Conservation (phyloP, 371 early-diverging fungal genomes). For the Mortierella sp. region DNA sequence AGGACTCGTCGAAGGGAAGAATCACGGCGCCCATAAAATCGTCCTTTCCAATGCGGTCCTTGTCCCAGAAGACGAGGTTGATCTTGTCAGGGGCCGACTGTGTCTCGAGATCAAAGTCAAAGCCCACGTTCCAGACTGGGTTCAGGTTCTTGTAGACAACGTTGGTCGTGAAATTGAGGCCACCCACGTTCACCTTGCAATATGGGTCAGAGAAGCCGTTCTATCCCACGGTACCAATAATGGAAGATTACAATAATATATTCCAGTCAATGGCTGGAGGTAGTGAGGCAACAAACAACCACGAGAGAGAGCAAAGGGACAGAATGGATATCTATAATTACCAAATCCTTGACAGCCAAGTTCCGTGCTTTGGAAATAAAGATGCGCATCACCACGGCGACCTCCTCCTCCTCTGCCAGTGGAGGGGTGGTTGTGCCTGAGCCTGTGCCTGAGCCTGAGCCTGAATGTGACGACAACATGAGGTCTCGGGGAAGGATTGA, state of each 20-base stretch:
- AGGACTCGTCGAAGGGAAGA: conserved; percentile 19
- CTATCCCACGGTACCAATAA: too few relatives aligned
- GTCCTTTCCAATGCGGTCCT: conserved; percentile 61
- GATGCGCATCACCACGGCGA: conserved; percentile 19
- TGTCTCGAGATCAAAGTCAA: conserved; percentile 67
- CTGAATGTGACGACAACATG: too few relatives aligned
- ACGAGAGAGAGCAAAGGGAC: background rate
- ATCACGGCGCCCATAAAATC: conserved; percentile 21
- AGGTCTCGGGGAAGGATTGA: too few relatives aligned
- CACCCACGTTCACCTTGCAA: conserved; percentile 64
- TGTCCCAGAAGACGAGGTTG: conserved; percentile 66
- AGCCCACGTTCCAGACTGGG: conserved; percentile 79
- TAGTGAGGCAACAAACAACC: background rate
- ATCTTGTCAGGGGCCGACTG: conserved; percentile 56
- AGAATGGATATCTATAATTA: background rate
- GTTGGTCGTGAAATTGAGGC: conserved; percentile 73
- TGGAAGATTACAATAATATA: too few relatives aligned
- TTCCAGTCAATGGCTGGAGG: too few relatives aligned
- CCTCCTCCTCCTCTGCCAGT: conserved; percentile 22
- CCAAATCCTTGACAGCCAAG: conserved; percentile 24
- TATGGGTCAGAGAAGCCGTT: conserved; percentile 71
- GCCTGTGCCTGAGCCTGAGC: conserved; percentile 1
- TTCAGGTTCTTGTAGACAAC: conserved; percentile 72
- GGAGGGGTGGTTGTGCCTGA: conserved; percentile 1
- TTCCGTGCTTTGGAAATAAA: conserved; percentile 19